Percentiles rank a stretch among this genome's conserved stretches.
These are phyloP conservation scores for Gleditsia sinensis DNA, from an alignment of 306 rosid genomes.

Conservation along the genomic window DNA sequence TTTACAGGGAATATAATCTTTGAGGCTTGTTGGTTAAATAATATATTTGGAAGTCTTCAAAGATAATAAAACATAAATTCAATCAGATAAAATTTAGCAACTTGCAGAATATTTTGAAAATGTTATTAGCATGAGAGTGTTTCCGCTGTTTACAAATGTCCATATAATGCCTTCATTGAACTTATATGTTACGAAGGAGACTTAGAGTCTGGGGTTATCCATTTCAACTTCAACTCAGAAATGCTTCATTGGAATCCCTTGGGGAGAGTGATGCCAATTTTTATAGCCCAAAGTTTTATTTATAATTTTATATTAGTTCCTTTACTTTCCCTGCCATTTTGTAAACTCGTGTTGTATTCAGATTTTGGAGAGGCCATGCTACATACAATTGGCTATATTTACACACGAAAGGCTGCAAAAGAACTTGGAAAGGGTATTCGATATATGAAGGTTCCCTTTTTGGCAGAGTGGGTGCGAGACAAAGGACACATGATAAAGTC, in stretches of 20 bases:
- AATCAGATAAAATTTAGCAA: not conserved
- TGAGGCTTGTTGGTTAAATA: not conserved
- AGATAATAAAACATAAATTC: not conserved
- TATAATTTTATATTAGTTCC: not conserved
- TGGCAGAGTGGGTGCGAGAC: slow-evolving; percentile 97
- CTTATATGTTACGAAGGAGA: not conserved
- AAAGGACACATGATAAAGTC: slow-evolving; percentile 94
- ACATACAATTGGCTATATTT: slow-evolving; percentile 94
- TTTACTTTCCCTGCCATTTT: slow-evolving; percentile 20
- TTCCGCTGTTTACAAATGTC: not conserved
- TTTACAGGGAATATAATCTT: not conserved
- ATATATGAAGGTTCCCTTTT: slow-evolving; percentile 83
- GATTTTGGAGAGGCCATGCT: slow-evolving; percentile 99
- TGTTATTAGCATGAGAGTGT: not conserved
- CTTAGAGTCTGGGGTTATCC: not conserved
- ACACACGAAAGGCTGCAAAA: slow-evolving; percentile 78
- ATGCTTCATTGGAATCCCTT: not conserved
- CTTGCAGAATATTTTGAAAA: not conserved
- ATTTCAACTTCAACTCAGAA: not conserved
- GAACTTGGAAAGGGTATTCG: slow-evolving; percentile 86
- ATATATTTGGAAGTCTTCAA: not conserved
- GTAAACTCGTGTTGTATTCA: slow-evolving; percentile 37
- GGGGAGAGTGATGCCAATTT: not conserved
- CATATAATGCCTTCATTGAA: not conserved
- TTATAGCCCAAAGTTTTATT: not conserved